Evolutionary conservation across 805 yeast species (phyloP), one percentile per base, ranked within the genome.

Genomic region (Metschnikowia rubicola): DNA sequence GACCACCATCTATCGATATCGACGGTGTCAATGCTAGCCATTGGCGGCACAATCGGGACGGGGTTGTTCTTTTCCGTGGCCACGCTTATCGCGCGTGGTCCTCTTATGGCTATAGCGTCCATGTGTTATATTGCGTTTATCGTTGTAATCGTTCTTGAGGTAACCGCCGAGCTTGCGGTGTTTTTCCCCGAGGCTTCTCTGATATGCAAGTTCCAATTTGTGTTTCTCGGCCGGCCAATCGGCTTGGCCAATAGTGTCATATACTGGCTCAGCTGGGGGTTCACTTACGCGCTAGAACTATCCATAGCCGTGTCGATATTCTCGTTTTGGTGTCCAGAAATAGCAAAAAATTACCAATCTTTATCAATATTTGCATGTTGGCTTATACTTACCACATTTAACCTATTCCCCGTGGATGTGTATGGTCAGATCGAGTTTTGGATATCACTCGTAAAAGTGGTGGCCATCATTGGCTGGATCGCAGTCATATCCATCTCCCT

Each of bases 261-360:
- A 13, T 61, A 58, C 43, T 61, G 65, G 63, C 35, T 60, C 21
- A 57, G 62, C 41, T 61, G 65, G 65, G 53, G 57, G 13, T 43
- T 61, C n/a, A 61, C 65, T 2, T 53, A 57, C 30, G 63, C 63
- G 8, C 44, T 59, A 19, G 65, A 61, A 36, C 48, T 59, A 29
- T 52, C 59, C 29, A 43, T 61, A 7, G 48, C 59, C 17, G 51
- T 43, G 31, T 38, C 54, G 8, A 48, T 56, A 4, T 47, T 57
- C 30, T 29, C 48, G 15, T 55, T 43, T 34, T 60, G 62, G 62
- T 28, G 30, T 26, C 41, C 43, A 8, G 47, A 37, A 19, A 37
- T 42, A 3, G 31, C 42, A 10, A 19, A 26, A 36, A 12, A 21
- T 21, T 17, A 45, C 37, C 50, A 47, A 46, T 33, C 43, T 2